Conservation (phyloP, 2,329 filamentous ascomycete genomes). For the Beauveria pseudobassiana region DNA sequence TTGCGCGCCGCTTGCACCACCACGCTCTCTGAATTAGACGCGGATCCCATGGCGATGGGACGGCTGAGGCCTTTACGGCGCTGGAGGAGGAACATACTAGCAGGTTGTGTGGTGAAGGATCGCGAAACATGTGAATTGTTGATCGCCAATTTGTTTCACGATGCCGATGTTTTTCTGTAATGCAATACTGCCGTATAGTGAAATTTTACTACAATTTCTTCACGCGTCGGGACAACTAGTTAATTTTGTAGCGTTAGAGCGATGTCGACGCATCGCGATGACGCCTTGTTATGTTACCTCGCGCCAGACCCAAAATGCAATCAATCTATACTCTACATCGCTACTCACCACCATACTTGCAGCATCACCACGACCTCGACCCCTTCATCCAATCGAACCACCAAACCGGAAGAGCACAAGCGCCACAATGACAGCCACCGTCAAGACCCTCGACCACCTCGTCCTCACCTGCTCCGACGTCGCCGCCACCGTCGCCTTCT, state of each 20-base stretch:
- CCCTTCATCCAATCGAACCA: no score
- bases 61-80: not conserved
- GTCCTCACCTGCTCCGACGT: slow-evolving; percentile 51
- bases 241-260: not conserved
- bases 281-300: not conserved
- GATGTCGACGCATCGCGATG: not conserved
- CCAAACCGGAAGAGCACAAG: not conserved
- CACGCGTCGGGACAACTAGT: not conserved
- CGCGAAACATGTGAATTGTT: not conserved
- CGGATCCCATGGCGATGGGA: not conserved
- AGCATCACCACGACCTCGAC: not conserved
- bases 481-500: slow-evolving; percentile 43
- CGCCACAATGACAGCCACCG: slow-evolving; percentile 15
- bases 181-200: not conserved
- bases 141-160: not conserved
- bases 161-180: not conserved
- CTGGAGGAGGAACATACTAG: not conserved
- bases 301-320: not conserved
- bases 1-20: not conserved
- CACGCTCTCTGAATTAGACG: not conserved
- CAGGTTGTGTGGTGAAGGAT: not conserved
- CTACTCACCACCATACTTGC: not conserved
- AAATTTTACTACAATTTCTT: not conserved
- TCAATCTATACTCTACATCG: not conserved
- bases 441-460: slow-evolving; percentile 49